Percentiles rank a stretch among this genome's conserved stretches.
Conservation (phyloP, 441 rosid species). For the Syzygium malaccense region DNA sequence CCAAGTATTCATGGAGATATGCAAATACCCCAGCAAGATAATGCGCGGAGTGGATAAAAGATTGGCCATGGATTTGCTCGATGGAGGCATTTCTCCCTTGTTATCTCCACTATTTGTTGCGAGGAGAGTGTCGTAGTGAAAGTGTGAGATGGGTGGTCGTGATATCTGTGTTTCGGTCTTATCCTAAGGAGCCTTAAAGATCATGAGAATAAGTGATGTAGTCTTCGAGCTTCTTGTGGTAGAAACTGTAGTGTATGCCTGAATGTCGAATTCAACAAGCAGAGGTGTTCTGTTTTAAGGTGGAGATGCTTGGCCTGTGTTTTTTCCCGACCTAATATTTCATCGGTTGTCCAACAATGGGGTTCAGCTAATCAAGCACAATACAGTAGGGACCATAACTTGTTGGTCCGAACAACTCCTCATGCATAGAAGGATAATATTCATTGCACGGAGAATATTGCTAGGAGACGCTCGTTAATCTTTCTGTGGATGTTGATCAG, state of each 20-base stretch:
- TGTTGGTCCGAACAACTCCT: not conserved
- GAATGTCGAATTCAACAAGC: not conserved
- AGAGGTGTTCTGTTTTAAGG: not conserved
- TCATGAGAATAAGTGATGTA: not conserved
- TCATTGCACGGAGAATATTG: not conserved
- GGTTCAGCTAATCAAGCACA: not conserved
- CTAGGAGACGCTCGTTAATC: not conserved
- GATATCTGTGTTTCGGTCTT: not conserved
- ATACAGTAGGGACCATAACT: not conserved
- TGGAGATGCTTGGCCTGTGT: not conserved
- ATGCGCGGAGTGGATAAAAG: not conserved
- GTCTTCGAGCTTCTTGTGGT: not conserved
- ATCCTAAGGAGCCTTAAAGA: not conserved
- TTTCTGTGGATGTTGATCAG: too few species aligned
- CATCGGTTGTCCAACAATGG: not conserved
- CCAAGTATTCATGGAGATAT: conserved; percentile 12
- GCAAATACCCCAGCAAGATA: conserved; percentile 23
- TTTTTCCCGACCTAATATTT: not conserved
- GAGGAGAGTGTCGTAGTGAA: not conserved
- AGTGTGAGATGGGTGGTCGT: not conserved
- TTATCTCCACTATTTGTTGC: not conserved
- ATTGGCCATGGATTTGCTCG: not conserved
- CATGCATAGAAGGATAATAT: not conserved
- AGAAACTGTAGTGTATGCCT: not conserved
- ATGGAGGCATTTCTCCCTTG: not conserved